These are phyloP conservation scores for Talaromyces piceae DNA, from an alignment of 2,329 filamentous ascomycete species.

Conservation along the genomic window DNA sequence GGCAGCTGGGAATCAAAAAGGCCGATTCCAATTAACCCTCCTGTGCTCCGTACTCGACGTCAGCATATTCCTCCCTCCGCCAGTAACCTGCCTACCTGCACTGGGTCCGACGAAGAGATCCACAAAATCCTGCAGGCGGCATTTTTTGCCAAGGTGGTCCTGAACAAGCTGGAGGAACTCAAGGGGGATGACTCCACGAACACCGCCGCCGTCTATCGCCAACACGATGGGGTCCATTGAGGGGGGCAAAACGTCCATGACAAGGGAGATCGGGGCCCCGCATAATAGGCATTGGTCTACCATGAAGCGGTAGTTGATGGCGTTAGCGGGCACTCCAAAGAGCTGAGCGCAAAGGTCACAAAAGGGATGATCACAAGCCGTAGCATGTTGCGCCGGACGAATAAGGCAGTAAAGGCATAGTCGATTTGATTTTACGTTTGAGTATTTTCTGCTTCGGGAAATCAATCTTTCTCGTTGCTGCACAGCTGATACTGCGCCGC, in stretches of 20 bases:
- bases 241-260: conserved; percentile 17
- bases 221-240: conserved; percentile 20
- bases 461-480: background rate
- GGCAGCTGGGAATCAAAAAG: background rate
- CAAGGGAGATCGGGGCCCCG: conserved; percentile 10
- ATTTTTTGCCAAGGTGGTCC: conserved; percentile 10
- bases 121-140: conserved; percentile 9
- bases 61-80: background rate
- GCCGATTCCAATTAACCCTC: background rate
- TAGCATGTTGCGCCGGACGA: conserved; percentile 12
- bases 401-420: conserved; percentile 19
- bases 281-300: conserved; percentile 7
- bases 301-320: background rate
- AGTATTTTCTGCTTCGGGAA: conserved; percentile 11
- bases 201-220: conserved; percentile 20
- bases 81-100: conserved; percentile 5
- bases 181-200: conserved; percentile 17
- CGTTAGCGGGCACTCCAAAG: conserved; percentile 11
- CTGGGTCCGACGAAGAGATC: conserved; percentile 13
- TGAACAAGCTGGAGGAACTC: conserved; percentile 13
- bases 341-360: conserved; percentile 17
- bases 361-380: conserved; percentile 16
- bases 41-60: background rate
- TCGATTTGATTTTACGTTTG: conserved; percentile 12
- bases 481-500: background rate